A percentile compares a stretch with the other conserved stretches of the same genome.
phyloP scores from a whole-genome alignment of 1,139 yeast genomes.

The Scheffersomyces titani region DNA sequence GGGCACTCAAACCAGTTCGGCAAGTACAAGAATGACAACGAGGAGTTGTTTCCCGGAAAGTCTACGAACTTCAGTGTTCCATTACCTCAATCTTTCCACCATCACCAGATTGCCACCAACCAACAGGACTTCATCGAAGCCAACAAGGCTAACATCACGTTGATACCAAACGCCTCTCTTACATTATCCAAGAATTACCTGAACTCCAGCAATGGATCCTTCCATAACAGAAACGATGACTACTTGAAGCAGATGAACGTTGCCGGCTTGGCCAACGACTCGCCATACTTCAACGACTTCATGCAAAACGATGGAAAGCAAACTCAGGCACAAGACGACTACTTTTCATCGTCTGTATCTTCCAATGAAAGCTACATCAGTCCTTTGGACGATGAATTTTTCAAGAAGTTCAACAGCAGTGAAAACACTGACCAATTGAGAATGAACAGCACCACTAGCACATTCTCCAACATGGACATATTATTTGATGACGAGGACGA shows the following conservation, averaged over 20 bases:
- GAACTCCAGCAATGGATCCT: background rate
- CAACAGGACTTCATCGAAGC: background rate
- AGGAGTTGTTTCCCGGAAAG: background rate
- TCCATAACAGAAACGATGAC: slow-evolving; percentile 4
- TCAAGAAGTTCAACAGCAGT: slow-evolving; percentile 12
- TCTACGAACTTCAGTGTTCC: background rate
- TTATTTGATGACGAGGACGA: background rate
- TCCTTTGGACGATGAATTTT: slow-evolving; percentile 20
- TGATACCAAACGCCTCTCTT: background rate
- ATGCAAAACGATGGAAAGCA: slow-evolving; percentile 1
- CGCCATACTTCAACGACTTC: slow-evolving; percentile 18
- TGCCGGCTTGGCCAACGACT: slow-evolving; percentile 7
- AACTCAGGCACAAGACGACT: slow-evolving; percentile 4
- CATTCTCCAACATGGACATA: background rate
- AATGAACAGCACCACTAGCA: background rate
- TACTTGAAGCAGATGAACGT: slow-evolving; percentile 11
- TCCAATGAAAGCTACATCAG: slow-evolving; percentile 14
- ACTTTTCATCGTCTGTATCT: slow-evolving; percentile 11
- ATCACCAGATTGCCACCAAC: background rate
- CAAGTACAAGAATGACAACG: background rate
- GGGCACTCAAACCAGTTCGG: background rate
- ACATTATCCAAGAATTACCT: background rate
- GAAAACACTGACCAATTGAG: slow-evolving; percentile 1
- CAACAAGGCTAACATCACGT: background rate
- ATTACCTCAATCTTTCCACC: background rate